Evolutionary conservation across 768 basidiomycete species (phyloP), one percentile per base, ranked within the genome.

Genomic region (Dictyophora rubrovolvata): DNA sequence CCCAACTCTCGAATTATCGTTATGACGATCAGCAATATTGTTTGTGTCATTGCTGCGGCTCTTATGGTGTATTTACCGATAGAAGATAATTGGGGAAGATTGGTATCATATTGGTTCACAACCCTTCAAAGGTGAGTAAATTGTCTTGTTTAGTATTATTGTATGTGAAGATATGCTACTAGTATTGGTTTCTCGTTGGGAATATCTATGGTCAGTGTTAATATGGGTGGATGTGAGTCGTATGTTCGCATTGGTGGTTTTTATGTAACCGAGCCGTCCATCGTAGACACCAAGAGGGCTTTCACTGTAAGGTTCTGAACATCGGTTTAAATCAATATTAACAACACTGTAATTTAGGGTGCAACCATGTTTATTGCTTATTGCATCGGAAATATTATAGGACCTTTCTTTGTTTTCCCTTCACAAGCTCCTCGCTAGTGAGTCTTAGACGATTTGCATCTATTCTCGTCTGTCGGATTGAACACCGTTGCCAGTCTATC

Each of bases 21-120:
- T 9, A 42, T 42, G 42, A 42, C 42, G 4, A 42, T 63, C 36
- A 64, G 68, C n/a, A 67, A 66, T 61, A 65, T 67, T 37, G 65
- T 66, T 21, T 72, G 71, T 61, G 67, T 74, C 55, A 67, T 67
- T 34, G 66, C 68, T 1, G 67, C 68, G 9, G 66, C 65, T 14
- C 63, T 60, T 23, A 50, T 71, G 49, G 65, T 67, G 10, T 71
- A 69, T 54, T 61, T 66, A 16, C 70, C 70, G 0, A 48, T 61
- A 9, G 63, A 63, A 10, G 60, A 64, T 23, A 67, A 63, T 52
- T 69, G 69, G 69, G 65, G 60, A 53, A 62, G 70, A 10, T 62
- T 71, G 8, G 65, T 71, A 51, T 66, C 68, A n/a, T 68, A 66
- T 49, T 70, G 69, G 69, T 68, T 70, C 61, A 69, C 67, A 1